These are phyloP conservation scores for Cubamyces sp. DNA, from an alignment of 768 basidiomycete species.

Conservation along the genomic window DNA sequence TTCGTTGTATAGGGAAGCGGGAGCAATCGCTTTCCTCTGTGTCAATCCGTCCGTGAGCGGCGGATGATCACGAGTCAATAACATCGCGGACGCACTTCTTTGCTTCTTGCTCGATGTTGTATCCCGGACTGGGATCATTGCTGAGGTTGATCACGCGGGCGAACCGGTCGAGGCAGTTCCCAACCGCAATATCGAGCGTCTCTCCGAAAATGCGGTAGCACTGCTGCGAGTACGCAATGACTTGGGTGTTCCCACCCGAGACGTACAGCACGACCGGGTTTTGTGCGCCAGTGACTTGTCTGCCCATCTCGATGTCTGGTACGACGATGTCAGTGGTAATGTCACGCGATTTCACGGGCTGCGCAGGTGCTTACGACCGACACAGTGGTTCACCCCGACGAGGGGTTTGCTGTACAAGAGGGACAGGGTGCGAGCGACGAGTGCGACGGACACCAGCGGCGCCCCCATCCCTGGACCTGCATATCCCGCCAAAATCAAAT, in stretches of 20 bases:
- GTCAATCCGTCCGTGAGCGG: background rate
- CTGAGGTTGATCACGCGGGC: slow-evolving; percentile 92
- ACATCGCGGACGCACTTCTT: slow-evolving; percentile 63
- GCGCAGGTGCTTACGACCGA: slow-evolving; percentile 76
- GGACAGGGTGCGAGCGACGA: slow-evolving; percentile 90
- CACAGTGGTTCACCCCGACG: slow-evolving; percentile 98
- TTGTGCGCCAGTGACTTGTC: slow-evolving; percentile 90
- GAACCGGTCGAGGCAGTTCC: slow-evolving; percentile 97
- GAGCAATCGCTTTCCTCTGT: slow-evolving; percentile 82
- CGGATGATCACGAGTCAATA: background rate
- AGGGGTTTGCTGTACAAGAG: slow-evolving; percentile 89
- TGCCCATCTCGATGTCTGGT: slow-evolving; percentile 97
- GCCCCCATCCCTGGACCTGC: slow-evolving; percentile 99
- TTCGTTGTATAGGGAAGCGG: slow-evolving; percentile 94
- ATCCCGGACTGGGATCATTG: slow-evolving; percentile 96
- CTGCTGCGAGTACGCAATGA: slow-evolving; percentile 97
- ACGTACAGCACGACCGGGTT: slow-evolving; percentile 98
- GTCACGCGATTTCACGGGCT: no score
- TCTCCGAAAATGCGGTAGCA: slow-evolving; percentile 99
- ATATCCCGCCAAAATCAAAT: background rate
- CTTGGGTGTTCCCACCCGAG: slow-evolving; percentile 98
- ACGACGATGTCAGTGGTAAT: background rate
- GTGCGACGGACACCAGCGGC: slow-evolving; percentile 90
- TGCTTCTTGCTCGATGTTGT: slow-evolving; percentile 96
- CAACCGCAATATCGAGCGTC: slow-evolving; percentile 98